Conservation (phyloP, 1,284 basidiomycete species). For the Exobasidium rhododendri region DNA sequence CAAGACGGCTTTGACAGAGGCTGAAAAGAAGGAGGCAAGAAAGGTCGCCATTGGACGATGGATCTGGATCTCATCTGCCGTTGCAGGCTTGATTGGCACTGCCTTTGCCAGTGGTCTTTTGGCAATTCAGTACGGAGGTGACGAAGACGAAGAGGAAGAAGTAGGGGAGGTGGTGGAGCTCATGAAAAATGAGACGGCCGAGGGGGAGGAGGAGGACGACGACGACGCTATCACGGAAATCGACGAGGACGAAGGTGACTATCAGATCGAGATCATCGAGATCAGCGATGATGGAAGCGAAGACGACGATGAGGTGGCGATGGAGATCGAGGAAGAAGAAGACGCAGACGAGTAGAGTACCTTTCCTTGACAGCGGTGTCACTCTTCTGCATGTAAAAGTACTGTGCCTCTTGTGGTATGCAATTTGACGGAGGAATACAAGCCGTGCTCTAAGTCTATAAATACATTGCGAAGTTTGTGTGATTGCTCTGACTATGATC, state of each 20-base stretch:
- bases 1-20: neutral
- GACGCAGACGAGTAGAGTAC: constrained; percentile 1
- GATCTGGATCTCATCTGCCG: constrained; percentile 11
- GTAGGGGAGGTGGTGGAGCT: no score
- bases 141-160: constrained; percentile 9
- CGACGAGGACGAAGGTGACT: neutral
- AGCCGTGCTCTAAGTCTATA: no score
- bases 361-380: no score
- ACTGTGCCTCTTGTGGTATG: no score
- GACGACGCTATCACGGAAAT: neutral
- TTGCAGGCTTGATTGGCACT: constrained; percentile 12
- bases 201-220: neutral
- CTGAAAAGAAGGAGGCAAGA: constrained; percentile 2
- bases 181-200: neutral
- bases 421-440: neutral
- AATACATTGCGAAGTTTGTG: no score
- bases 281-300: neutral
- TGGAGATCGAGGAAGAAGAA: neutral
- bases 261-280: neutral
- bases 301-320: constrained; percentile 5
- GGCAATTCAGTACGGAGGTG: neutral
- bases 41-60: constrained; percentile 1
- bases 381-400: no score
- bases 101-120: constrained; percentile 15
- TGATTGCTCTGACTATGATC: no score